Percentiles rank a stretch among this genome's conserved stretches.
Evolutionary conservation across 257 asterid genomes (phyloP).

Genomic region (Solanum chiquidenum): DNA sequence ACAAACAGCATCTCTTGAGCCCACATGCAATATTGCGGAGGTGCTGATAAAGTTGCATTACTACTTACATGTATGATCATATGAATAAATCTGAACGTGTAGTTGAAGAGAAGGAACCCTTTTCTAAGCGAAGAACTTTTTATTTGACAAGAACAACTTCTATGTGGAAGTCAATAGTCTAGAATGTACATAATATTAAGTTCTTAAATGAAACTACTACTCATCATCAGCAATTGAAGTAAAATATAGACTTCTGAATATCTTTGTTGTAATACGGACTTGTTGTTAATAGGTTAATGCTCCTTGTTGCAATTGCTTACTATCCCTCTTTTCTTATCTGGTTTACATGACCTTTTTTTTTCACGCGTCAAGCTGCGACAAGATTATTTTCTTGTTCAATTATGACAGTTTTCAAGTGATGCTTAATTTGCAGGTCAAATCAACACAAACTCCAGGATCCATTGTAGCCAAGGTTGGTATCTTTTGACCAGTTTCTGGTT

Average conservation of each 20-base stretch:
- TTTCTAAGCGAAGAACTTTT: background rate
- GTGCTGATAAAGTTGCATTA: background rate
- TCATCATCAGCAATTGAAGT: background rate
- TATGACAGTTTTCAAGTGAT: slow-evolving; percentile 6
- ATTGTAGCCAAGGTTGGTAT: slow-evolving; percentile 59
- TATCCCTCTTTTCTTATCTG: background rate
- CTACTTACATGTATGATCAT: background rate
- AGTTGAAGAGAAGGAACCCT: background rate
- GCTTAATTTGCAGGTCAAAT: slow-evolving; percentile 45
- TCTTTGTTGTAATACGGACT: background rate
- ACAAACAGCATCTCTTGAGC: background rate
- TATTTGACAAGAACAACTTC: background rate
- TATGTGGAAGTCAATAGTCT: background rate
- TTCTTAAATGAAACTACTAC: background rate
- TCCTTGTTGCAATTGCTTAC: background rate
- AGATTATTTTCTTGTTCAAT: background rate
- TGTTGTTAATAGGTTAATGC: background rate
- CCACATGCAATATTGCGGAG: background rate
- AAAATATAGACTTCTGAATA: background rate
- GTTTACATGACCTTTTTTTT: background rate
- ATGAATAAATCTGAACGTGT: background rate
- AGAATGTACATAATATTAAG: background rate
- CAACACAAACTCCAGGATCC: slow-evolving; percentile 29
- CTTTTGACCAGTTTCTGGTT: background rate
- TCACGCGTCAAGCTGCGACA: background rate